Evolutionary conservation across 1,284 basidiomycete genomes (phyloP).

Genomic region (Trichosporon faecale): DNA sequence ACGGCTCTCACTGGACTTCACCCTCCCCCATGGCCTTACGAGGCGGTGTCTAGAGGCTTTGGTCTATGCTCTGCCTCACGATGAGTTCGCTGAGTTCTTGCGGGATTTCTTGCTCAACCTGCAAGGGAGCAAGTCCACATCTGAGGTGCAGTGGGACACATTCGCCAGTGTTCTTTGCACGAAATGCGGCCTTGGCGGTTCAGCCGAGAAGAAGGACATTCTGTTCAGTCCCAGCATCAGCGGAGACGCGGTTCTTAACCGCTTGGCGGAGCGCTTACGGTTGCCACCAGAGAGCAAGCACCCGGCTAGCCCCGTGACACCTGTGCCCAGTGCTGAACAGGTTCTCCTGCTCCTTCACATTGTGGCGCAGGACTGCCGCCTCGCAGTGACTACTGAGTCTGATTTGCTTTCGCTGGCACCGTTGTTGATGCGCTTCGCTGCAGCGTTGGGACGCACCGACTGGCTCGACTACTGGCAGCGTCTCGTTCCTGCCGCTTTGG

Average conservation of each 20-base stretch:
- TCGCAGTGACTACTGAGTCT: constrained; percentile 53
- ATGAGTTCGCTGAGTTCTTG: constrained; percentile 33
- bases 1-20: constrained; percentile 57
- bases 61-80: constrained; percentile 56
- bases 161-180: constrained; percentile 46
- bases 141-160: constrained; percentile 14
- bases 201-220: background rate
- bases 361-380: constrained; percentile 61
- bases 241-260: constrained; percentile 54
- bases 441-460: constrained; percentile 62
- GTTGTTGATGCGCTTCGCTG: constrained; percentile 66
- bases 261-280: constrained; percentile 53
- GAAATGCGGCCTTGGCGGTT: constrained; percentile 14
- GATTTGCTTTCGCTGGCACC: constrained; percentile 63
- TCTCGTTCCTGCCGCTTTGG: constrained; percentile 60
- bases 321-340: constrained; percentile 15
- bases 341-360: constrained; percentile 68
- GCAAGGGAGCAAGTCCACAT: background rate
- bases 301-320: background rate
- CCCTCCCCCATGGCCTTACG: constrained; percentile 59
- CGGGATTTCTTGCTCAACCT: constrained; percentile 5
- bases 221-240: constrained; percentile 1
- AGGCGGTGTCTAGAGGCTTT: constrained; percentile 62
- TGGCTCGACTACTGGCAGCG: constrained; percentile 88
- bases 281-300: constrained; percentile 7